Evolutionary conservation across 257 asterid genomes (phyloP), one percentile per base, ranked within the genome.

Genomic region (Solanum ossicruentum): DNA sequence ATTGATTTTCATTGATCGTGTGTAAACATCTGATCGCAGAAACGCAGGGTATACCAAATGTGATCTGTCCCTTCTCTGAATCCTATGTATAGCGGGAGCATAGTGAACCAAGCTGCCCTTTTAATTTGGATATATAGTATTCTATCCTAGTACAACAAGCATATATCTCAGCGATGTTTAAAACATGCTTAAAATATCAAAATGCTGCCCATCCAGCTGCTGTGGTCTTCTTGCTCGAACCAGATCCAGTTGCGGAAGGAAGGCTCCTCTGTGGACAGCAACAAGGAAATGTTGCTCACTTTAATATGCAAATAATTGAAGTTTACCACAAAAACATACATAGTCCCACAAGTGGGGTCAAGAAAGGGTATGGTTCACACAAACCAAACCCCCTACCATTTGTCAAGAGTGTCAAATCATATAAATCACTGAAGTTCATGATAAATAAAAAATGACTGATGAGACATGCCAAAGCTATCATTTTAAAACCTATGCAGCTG

Each of bases 181-280:
- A 67, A 20, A 63, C 65, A 23, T 51, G 7, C n/a, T 57, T 0
- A 58, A 36, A 87, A 32, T 70, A 75, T 95, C 90, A 95, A 87
- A 96, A 96, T 78, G 99, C 98, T 57, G 99, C 99, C 99, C 99
- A 96, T 86, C 98, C 99, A 83, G 97, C 94, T 86, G 98, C 97
- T 63, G 93, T 87, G 88, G 95, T 84, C 13, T 58, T 58, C 86
- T 88, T 93, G 81, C 90, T 87, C 28, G 96, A 72, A 43, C 87
- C 94, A 55, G 99, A 88, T 88, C 91, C 98, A n/a, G 91, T 87
- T 39, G 86, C 60, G 2, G 97, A 71, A 15, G 99, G 98, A 81
- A 96, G 99, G 88, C 85, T 91, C 88, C 90, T 93, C 99, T 96
- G 97, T 90, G 88, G 36, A 88, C 54, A 67, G 78, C 86, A 85